Percentiles rank a stretch among this genome's conserved stretches.
These are phyloP conservation scores for Smithsoniella earleae DNA, from an alignment of 163 green algal genomes.

Conservation along the genomic window DNA sequence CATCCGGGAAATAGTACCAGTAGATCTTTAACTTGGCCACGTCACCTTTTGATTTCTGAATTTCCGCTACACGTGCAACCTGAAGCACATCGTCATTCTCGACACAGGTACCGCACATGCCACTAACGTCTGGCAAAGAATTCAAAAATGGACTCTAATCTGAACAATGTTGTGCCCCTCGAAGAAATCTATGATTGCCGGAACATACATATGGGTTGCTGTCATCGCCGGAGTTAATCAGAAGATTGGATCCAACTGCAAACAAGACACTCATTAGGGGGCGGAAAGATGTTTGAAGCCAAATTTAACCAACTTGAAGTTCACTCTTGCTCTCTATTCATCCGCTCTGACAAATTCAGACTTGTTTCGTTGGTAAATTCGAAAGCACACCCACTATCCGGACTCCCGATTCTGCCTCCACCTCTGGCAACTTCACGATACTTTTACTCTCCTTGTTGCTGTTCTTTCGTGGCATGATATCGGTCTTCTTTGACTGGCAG, in stretches of 20 bases:
- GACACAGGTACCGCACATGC: background rate
- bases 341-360: background rate
- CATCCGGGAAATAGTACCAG: slow-evolving; percentile 28
- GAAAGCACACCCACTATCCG: background rate
- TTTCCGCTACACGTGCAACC: background rate
- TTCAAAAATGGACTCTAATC: background rate
- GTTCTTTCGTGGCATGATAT: background rate
- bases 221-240: background rate
- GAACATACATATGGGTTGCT: background rate
- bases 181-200: background rate
- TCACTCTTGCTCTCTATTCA: background rate
- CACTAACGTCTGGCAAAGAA: background rate
- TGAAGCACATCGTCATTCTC: background rate
- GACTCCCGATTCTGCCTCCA: slow-evolving; percentile 16
- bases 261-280: background rate
- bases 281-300: background rate
- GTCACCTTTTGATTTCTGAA: background rate
- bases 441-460: background rate
- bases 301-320: background rate
- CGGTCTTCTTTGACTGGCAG: too few relatives aligned
- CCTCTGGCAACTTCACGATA: background rate
- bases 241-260: slow-evolving; percentile 2
- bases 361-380: background rate
- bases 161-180: background rate
- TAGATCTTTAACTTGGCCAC: background rate